These are phyloP conservation scores for Trichoderma atrobrunneum DNA, from an alignment of 2,329 filamentous ascomycete genomes.

Conservation along the genomic window DNA sequence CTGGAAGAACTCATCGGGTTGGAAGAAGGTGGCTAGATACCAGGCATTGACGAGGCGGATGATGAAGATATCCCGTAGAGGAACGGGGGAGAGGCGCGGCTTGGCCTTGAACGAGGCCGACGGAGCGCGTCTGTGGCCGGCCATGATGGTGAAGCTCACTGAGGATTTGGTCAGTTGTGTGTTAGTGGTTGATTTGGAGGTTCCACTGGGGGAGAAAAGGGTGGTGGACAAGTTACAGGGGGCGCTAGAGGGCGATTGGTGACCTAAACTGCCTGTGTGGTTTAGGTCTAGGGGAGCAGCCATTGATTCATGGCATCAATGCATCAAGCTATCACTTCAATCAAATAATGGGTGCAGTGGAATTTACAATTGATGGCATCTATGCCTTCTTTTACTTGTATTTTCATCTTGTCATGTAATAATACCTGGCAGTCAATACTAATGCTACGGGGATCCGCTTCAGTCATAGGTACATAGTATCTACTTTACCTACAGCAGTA, in stretches of 20 bases:
- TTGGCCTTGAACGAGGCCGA: slow-evolving; percentile 14
- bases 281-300: not conserved
- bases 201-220: not conserved
- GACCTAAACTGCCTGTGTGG: not conserved
- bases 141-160: not conserved
- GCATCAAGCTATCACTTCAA: not conserved
- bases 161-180: not conserved
- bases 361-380: not conserved
- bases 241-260: not conserved
- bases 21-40: slow-evolving; percentile 84
- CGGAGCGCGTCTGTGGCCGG: slow-evolving; percentile 10
- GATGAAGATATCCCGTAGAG: slow-evolving; percentile 42
- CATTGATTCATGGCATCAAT: not conserved
- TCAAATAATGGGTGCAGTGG: not conserved
- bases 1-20: slow-evolving; percentile 97
- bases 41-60: slow-evolving; percentile 80
- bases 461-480: too few relatives aligned
- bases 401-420: not conserved
- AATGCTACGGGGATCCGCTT: not conserved
- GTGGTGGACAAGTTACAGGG: not conserved
- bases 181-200: not conserved
- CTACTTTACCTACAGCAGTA: not conserved
- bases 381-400: not conserved
- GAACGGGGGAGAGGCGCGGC: slow-evolving; percentile 6
- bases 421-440: not conserved